A percentile compares a stretch with the other conserved stretches of the same genome.
phyloP scores from a whole-genome alignment of 371 early-diverging fungal species.

The Apophysomyces ossiformis region DNA sequence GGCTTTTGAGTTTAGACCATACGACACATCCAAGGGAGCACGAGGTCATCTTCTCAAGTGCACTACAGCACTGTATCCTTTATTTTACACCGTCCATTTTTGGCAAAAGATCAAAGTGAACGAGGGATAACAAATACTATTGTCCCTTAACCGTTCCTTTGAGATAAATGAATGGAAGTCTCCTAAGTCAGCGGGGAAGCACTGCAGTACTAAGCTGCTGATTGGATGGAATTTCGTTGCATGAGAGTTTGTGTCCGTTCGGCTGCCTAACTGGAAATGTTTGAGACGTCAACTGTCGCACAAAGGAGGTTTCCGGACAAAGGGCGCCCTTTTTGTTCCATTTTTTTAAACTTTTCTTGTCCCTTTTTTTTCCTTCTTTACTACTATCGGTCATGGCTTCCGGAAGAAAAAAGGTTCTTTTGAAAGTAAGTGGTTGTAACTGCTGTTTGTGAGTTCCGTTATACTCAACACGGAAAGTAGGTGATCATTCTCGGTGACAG shows the following conservation, averaged over 20 bases:
- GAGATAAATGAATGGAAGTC: too few relatives aligned
- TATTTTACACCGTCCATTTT: too few relatives aligned
- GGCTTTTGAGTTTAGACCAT: constrained; percentile 72
- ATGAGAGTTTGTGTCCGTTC: too few relatives aligned
- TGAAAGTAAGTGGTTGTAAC: constrained; percentile 45
- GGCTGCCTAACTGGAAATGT: background rate
- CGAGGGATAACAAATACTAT: too few relatives aligned
- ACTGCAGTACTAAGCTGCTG: too few relatives aligned
- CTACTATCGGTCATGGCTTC: constrained; percentile 21
- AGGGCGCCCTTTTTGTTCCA: background rate
- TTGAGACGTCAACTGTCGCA: constrained; percentile 3
- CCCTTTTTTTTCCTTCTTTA: background rate
- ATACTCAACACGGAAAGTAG: constrained; percentile 29
- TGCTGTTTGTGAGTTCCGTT: background rate
- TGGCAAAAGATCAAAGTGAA: too few relatives aligned
- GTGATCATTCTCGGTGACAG: constrained; percentile 90
- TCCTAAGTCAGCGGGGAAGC: too few relatives aligned
- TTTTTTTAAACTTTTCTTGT: constrained; percentile 8
- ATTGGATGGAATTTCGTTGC: too few relatives aligned
- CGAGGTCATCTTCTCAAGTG: too few relatives aligned
- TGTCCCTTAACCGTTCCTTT: too few relatives aligned
- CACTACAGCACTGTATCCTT: too few relatives aligned
- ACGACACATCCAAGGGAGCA: constrained; percentile 71
- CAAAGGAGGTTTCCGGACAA: constrained; percentile 12
- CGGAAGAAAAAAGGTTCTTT: constrained; percentile 62